phyloP scores from a whole-genome alignment of 2,329 filamentous ascomycete species.

The Cercospora zeae-maydis region DNA sequence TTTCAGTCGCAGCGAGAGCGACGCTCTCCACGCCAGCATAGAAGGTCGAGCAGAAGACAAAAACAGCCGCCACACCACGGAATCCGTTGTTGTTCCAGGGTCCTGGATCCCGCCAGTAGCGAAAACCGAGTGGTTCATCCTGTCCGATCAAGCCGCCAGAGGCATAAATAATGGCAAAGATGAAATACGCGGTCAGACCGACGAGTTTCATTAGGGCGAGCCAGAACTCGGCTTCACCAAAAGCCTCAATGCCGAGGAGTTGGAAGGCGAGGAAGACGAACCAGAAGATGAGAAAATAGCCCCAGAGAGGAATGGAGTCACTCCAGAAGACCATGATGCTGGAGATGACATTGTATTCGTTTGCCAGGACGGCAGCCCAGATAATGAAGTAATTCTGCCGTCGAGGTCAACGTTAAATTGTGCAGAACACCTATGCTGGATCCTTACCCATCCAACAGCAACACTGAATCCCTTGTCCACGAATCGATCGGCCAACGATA shows the following conservation, averaged over 20 bases:
- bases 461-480: conserved; percentile 67
- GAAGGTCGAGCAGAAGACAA: conserved; percentile 44
- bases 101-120: conserved; percentile 40
- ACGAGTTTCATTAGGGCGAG: conserved; percentile 42
- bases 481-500: conserved; percentile 66
- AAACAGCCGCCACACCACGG: conserved; percentile 42
- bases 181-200: conserved; percentile 40
- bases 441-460: conserved; percentile 58
- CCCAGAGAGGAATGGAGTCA: conserved; percentile 45
- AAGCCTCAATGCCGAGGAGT: conserved; percentile 41
- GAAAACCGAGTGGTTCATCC: conserved; percentile 30
- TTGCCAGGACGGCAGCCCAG: conserved; percentile 63
- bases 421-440: not conserved
- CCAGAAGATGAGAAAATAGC: conserved; percentile 44
- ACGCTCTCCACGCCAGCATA: conserved; percentile 54
- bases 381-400: conserved; percentile 62
- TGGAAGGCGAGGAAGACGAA: conserved; percentile 39
- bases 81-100: conserved; percentile 41
- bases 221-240: conserved; percentile 47
- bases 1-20: conserved; percentile 53
- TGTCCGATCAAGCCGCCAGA: conserved; percentile 33
- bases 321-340: conserved; percentile 66
- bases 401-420: not conserved
- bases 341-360: conserved; percentile 68
- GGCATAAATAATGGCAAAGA: conserved; percentile 42